phyloP scores from a whole-genome alignment of 1,139 yeast genomes.

The Candida gigantensis region DNA sequence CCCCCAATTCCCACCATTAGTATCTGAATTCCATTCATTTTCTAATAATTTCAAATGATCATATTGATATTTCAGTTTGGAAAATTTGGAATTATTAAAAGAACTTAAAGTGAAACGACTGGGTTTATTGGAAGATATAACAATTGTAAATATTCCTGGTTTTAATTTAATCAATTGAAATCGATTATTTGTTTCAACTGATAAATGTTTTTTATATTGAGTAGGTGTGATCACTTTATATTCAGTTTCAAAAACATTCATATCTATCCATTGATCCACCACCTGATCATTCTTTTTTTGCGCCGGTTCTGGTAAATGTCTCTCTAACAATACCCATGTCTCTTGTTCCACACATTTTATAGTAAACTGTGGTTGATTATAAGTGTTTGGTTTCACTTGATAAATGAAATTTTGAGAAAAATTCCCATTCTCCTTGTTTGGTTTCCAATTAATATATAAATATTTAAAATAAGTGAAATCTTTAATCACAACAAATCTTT shows the following conservation, averaged over 20 bases:
- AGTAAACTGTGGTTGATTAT: conserved; percentile 51
- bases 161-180: conserved; percentile 24
- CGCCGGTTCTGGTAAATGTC: conserved; percentile 29
- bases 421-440: conserved; percentile 26
- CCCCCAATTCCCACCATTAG: conserved; percentile 62
- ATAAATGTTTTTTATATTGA: conserved; percentile 27
- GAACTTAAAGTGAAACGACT: conserved; percentile 40
- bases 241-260: conserved; percentile 31
- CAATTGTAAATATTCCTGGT: conserved; percentile 32
- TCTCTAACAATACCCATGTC: conserved; percentile 55
- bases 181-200: conserved; percentile 32
- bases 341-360: conserved; percentile 31
- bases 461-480: conserved; percentile 53
- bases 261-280: conserved; percentile 26
- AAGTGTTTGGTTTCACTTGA: conserved; percentile 19
- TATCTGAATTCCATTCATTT: conserved; percentile 51
- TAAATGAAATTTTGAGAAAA: conserved; percentile 37
- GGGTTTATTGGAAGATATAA: conserved; percentile 23
- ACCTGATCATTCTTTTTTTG: conserved; percentile 10
- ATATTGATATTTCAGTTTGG: conserved; percentile 26
- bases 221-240: conserved; percentile 27
- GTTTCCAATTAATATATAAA: conserved; percentile 72
- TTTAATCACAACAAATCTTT: conserved; percentile 27
- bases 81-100: conserved; percentile 20
- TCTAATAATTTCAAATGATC: conserved; percentile 21